Conservation (phyloP, 495 filamentous ascomycete genomes). For the Podospora australis region DNA sequence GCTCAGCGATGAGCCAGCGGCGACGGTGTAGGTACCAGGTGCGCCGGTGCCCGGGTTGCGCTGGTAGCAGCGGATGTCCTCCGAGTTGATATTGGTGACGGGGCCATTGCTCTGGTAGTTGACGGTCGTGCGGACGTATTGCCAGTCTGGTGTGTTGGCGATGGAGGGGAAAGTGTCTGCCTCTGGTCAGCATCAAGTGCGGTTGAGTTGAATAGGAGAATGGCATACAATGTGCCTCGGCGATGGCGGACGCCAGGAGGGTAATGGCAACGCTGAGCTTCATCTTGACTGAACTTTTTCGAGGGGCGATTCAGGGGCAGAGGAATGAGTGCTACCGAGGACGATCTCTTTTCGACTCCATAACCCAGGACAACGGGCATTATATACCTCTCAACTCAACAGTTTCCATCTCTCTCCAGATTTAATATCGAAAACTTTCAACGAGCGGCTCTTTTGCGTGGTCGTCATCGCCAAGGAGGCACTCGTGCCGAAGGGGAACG, state of each 20-base stretch:
- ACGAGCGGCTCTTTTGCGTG: too few species aligned
- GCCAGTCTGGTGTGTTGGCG: conserved; percentile 36
- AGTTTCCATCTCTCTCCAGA: too few species aligned
- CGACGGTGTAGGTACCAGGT: conserved; percentile 34
- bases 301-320: background rate
- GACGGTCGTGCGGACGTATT: conserved; percentile 40
- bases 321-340: background rate
- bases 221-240: conserved; percentile 37
- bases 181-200: background rate
- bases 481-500: too few species aligned
- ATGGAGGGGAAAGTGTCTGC: conserved; percentile 28
- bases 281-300: conserved; percentile 19
- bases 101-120: conserved; percentile 50
- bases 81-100: conserved; percentile 42
- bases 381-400: too few species aligned
- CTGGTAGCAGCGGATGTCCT: conserved; percentile 47
- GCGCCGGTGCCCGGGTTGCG: conserved; percentile 31
- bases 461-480: conserved; percentile 6
- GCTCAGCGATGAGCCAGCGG: conserved; percentile 36
- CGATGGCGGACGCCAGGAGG: conserved; percentile 27
- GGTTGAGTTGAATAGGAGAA: background rate
- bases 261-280: conserved; percentile 29
- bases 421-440: too few species aligned
- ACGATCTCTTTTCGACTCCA: too few species aligned
- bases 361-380: too few species aligned